Evolutionary conservation across 768 basidiomycete species (phyloP), one percentile per base, ranked within the genome.

Genomic region (Hericium erinaceus): DNA sequence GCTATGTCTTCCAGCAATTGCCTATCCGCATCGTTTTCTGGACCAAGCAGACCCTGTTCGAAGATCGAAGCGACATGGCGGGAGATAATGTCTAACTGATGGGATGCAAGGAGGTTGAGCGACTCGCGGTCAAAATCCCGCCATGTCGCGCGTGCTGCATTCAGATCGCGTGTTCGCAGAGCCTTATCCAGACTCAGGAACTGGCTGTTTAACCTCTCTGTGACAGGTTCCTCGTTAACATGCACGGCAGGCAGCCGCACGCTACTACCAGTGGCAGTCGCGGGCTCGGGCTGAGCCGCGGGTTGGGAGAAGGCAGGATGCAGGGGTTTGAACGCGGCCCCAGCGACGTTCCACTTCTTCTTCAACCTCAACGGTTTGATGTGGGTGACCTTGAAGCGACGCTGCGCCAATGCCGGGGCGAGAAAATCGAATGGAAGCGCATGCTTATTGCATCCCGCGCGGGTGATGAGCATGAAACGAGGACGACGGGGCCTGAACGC

Each of bases 371-470:
- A 18, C 20, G 44, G 15, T 18, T 46, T 46, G 44, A 20, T 20
- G 8, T 46, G n/a, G n/a, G 44, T 46, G n/a, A 6, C 20, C 44
- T 46, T 46, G 44, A 20, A 20, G 8, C 44, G 44, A 20, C n/a
- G 20, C 6, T 20, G 53, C 2, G 66, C 61, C 16, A 74, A 60
- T 54, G 68, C 69, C 8, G 78, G 75, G 20, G 69, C 69, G 33
- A 80, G 73, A 60, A 78, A 76, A 62, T 81, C 76, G 48, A 79
- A 64, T 12, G 76, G 63, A 26, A 64, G 60, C 53, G 63, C 26
- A 9, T 48, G 58, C 57, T 63, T 39, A 52, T 38, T 49, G 39
- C 38, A 24, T 41, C 58, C 57, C 15, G 58, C 57, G 52, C 58
- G 58, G 60, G 59, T 57, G 18, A 57, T 55, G 8, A 66, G 60